phyloP scores from a whole-genome alignment of 768 basidiomycete genomes.

The Suillus placidus region DNA sequence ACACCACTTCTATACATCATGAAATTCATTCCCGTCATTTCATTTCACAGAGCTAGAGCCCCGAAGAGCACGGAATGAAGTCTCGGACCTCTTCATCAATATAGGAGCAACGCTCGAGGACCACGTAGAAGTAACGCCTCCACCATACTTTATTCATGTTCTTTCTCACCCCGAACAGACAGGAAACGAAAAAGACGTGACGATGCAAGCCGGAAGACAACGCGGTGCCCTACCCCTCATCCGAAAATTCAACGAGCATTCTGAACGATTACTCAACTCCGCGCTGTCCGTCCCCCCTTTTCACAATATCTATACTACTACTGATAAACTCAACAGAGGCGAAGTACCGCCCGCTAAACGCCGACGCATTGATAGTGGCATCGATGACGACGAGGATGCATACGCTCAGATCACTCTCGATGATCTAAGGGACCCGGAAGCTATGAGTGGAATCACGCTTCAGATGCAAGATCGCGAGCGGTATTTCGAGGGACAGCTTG shows the following conservation, averaged over 20 bases:
- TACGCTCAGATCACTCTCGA: slow-evolving; percentile 77
- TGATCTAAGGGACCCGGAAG: slow-evolving; percentile 75
- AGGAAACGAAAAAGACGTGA: slow-evolving; percentile 86
- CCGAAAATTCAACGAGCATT: slow-evolving; percentile 97
- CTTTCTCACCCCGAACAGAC: slow-evolving; percentile 51
- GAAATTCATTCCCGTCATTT: not conserved
- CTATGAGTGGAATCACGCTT: slow-evolving; percentile 69
- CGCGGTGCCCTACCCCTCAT: slow-evolving; percentile 88
- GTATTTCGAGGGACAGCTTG: slow-evolving; percentile 74
- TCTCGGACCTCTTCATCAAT: slow-evolving; percentile 79
- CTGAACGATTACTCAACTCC: slow-evolving; percentile 82
- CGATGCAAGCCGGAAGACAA: slow-evolving; percentile 95
- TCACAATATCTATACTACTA: not conserved
- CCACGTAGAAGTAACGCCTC: slow-evolving; percentile 70
- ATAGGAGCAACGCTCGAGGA: slow-evolving; percentile 89
- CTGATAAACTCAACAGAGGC: slow-evolving; percentile 43
- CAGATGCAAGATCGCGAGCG: slow-evolving; percentile 87
- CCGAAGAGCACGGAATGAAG: slow-evolving; percentile 61
- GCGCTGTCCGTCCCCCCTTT: slow-evolving; percentile 55
- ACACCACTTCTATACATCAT: not conserved
- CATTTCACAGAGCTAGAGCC: slow-evolving; percentile 70
- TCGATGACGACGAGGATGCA: slow-evolving; percentile 43
- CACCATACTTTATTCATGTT: not conserved
- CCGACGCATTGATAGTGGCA: slow-evolving; percentile 46
- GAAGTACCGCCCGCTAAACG: slow-evolving; percentile 64